A percentile compares a stretch with the other conserved stretches of the same genome.
Evolutionary conservation across 148 eudicot species (phyloP).

Genomic region (Persicaria maculosa): DNA sequence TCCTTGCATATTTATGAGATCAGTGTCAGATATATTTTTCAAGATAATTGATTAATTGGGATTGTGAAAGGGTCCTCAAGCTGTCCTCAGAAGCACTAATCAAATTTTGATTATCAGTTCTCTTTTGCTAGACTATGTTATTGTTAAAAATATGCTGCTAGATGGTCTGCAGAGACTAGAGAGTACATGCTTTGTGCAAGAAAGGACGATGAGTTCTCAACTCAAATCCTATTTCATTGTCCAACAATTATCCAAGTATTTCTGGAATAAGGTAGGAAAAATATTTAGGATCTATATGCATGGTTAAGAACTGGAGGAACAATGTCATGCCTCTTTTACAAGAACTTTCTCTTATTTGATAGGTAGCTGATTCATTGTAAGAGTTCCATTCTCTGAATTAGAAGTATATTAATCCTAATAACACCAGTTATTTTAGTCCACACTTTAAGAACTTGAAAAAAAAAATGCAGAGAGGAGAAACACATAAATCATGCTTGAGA

Average conservation of each 20-base stretch:
- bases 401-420: background rate
- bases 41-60: too few species aligned
- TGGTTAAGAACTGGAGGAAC: background rate
- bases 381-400: background rate
- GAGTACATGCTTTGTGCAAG: too few species aligned
- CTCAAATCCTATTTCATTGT: too few species aligned
- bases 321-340: background rate
- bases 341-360: background rate
- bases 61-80: too few species aligned
- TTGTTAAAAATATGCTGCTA: background rate
- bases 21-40: background rate
- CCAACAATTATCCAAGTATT: too few species aligned
- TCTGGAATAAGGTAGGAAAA: background rate
- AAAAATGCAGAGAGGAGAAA: background rate
- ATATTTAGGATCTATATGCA: background rate
- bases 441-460: background rate
- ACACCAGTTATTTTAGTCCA: background rate
- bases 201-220: too few species aligned
- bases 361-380: background rate
- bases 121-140: background rate
- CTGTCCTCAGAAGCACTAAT: background rate
- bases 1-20: background rate
- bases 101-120: background rate
- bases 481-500: slow-evolving; percentile 52
- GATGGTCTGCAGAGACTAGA: background rate